Percentiles rank a stretch among this genome's conserved stretches.
phyloP scores from a whole-genome alignment of 148 eudicot species.

The Persicaria maculosa region DNA sequence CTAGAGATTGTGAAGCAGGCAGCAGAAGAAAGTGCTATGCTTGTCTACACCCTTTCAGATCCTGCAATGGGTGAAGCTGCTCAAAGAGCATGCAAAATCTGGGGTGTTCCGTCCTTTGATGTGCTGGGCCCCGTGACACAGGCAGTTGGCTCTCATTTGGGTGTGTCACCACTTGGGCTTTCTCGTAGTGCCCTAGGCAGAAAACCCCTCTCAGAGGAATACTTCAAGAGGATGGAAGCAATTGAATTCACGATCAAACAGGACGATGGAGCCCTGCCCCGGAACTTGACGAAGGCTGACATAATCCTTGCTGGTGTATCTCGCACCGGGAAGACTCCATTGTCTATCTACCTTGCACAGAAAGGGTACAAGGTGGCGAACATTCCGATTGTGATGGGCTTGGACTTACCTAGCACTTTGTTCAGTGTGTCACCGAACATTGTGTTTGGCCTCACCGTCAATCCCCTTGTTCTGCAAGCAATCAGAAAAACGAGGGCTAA shows the following conservation, averaged over 20 bases:
- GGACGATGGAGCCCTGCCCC: conserved; percentile 91
- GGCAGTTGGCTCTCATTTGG: conserved; percentile 74
- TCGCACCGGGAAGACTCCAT: conserved; percentile 86
- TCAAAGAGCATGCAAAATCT: conserved; percentile 61
- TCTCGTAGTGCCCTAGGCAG: conserved; percentile 87
- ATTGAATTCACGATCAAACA: conserved; percentile 93
- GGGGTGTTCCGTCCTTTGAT: conserved; percentile 67
- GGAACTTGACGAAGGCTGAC: conserved; percentile 66
- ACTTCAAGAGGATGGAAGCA: conserved; percentile 82
- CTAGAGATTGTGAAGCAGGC: conserved; percentile 81
- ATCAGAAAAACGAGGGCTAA: conserved; percentile 75
- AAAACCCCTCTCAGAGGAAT: conserved; percentile 59
- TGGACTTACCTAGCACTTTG: conserved; percentile 48
- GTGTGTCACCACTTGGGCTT: conserved; percentile 77
- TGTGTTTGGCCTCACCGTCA: conserved; percentile 79
- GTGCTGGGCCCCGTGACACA: conserved; percentile 77
- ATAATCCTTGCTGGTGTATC: conserved; percentile 84
- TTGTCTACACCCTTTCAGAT: conserved; percentile 84
- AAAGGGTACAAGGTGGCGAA: conserved; percentile 94
- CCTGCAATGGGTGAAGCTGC: conserved; percentile 76
- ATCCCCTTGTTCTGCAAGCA: conserved; percentile 59
- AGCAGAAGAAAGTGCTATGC: conserved; percentile 73
- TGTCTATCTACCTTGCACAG: conserved; percentile 84
- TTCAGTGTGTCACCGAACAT: conserved; percentile 68
- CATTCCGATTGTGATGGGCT: conserved; percentile 74